phyloP scores from a whole-genome alignment of 83 land plant genomes.

The Picea abies region DNA sequence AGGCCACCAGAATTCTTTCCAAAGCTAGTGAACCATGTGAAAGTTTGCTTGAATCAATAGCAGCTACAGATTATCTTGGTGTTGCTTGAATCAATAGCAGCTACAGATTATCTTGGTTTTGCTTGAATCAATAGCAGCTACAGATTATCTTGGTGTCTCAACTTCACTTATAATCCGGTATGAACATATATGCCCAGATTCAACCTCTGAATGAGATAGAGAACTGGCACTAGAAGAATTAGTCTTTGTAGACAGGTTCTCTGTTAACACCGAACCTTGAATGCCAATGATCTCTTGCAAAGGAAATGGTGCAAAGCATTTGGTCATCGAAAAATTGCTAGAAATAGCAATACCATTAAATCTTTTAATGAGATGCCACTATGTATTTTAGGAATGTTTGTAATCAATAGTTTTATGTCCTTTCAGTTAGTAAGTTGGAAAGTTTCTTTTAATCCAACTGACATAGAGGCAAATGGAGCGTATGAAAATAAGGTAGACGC shows the following conservation, averaged over 20 bases:
- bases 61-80: neutral
- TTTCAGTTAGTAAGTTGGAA: too few relatives aligned
- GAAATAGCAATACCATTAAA: neutral
- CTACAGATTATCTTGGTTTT: neutral
- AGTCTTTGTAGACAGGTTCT: neutral
- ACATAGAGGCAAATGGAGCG: too few relatives aligned
- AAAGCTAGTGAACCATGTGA: conserved; percentile 11
- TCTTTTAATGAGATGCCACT: neutral
- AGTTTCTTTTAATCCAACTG: too few relatives aligned
- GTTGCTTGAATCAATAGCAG: conserved; percentile 17
- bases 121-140: conserved; percentile 13
- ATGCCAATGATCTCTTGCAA: neutral
- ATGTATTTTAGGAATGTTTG: too few relatives aligned
- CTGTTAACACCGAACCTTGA: neutral
- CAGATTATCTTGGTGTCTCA: neutral
- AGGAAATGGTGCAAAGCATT: neutral
- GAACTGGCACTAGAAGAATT: neutral
- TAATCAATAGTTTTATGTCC: too few relatives aligned
- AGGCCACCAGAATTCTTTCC: neutral
- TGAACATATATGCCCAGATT: conserved; percentile 11
- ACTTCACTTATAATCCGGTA: neutral
- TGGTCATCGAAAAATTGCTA: neutral
- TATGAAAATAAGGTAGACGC: neutral
- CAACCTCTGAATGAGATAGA: neutral
- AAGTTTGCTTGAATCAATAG: conserved; percentile 16